Base-by-base conservation (phyloP, 2,329 filamentous ascomycete genomes). In the Emydomyces testavorans region DNA sequence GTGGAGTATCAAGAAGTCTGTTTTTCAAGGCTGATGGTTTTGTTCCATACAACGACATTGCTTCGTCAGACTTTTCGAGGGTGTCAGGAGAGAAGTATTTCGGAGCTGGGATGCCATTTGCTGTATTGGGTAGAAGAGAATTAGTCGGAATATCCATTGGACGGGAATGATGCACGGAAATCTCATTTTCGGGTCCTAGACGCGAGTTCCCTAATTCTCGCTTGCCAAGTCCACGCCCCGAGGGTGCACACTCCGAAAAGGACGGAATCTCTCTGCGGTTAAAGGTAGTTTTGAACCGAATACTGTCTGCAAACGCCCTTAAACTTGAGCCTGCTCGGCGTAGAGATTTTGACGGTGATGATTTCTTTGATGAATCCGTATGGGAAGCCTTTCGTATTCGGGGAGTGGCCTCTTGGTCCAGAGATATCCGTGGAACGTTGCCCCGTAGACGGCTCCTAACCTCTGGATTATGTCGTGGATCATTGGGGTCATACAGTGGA, bases 401-500 rank as follows among this genome's bases (percentile, higher is more conserved):
- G 21, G 20, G 21, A 13, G 48, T 53, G 1, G 55, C 11, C 15
- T 23, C 32, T 18, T 24, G 26, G 11, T 48, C 29, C 39, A n/a
- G 8, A 21, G 13, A 21, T 8, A 10, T 50, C 43, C 11, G 56
- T 54, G 8, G 45, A 42, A 5, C 43, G 46, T 23, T 52, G 52
- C 2, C 50, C 10, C 5, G 34, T 28, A 31, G 23, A 13, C 24
- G 37, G 38, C 20, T 51, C 53, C 56, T 26, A 46, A 26, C 13
- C 44, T 42, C 10, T 42, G 64, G 58, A 21, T 65, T 65, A 41
- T 66, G 65, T 23, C 60, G 55, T 49, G 63, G 62, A 41, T 67
- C 57, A n/a, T 49, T 52, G 24, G 63, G 61, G 40, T 65, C 57
- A 45, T 60, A 67, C 11, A 66, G 29, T 1, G 64, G 62, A 50